A percentile compares a stretch with the other conserved stretches of the same genome.
Conservation (phyloP, 257 asterid species). For the Echites panduratus region DNA sequence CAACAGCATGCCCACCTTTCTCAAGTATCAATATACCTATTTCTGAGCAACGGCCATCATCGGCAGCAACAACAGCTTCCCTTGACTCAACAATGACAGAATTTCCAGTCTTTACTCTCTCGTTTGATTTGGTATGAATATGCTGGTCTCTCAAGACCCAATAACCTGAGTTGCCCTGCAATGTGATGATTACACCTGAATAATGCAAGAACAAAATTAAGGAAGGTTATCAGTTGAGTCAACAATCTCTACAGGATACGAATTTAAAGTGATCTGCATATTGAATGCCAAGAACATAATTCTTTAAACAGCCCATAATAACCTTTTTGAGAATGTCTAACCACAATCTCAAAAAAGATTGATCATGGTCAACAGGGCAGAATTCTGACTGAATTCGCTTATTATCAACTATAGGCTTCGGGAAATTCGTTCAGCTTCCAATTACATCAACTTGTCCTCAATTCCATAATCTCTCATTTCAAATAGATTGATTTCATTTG, state of each 20-base stretch:
- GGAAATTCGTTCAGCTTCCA: background rate
- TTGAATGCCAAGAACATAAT: background rate
- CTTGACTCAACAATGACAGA: slow-evolving; percentile 42
- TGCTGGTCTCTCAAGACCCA: slow-evolving; percentile 5
- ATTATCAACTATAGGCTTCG: background rate
- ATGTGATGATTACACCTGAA: slow-evolving; percentile 12
- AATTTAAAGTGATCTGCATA: background rate
- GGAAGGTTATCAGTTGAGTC: background rate
- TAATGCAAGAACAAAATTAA: background rate
- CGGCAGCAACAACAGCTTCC: slow-evolving; percentile 76
- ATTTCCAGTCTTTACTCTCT: slow-evolving; percentile 12
- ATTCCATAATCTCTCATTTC: background rate
- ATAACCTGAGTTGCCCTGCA: slow-evolving; percentile 12
- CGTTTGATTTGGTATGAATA: slow-evolving; percentile 7
- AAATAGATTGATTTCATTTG: background rate
- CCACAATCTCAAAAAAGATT: background rate
- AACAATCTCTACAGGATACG: too few species aligned
- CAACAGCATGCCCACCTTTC: slow-evolving; percentile 83
- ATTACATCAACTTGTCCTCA: background rate
- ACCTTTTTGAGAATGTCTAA: background rate
- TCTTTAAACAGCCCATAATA: background rate
- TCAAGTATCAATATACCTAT: slow-evolving; percentile 52
- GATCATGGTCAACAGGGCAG: background rate
- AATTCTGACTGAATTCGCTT: background rate
- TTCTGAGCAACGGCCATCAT: slow-evolving; percentile 81